Base-by-base conservation (phyloP, 495 filamentous ascomycete genomes). In the Aspergillus mulundensis region DNA sequence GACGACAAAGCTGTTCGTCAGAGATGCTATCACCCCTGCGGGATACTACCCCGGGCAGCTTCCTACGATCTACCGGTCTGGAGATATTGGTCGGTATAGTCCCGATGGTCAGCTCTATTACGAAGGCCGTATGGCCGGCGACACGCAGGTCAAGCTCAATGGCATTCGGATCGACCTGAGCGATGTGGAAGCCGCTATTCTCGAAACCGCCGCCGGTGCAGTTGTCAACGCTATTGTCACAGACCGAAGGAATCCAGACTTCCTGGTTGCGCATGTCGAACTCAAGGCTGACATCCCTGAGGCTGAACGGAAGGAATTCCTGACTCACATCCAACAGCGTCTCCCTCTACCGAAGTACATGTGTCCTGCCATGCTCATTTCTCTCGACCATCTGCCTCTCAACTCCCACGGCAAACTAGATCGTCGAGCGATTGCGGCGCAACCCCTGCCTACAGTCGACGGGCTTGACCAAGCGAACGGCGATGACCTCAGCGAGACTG, bases 91-190 rank as follows among this genome's bases (percentile, higher is more conserved):
- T 0, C 14, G 47, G 0, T 28, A 28, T 28, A 28, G 25, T 28
- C 25, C 25, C 25, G 8, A 28, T 28, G 25, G 25, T 8, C 25
- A 28, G 25, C 25, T 28, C 25, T 28, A 28, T 8, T 28, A 28
- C 25, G 25, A 28, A 8, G 25, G 25, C 25, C 25, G 25, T 8
- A 28, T 73, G 1, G 68, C 56, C 5, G 72, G 70, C 14, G 72
- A 76, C 51, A 72, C 66, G 0, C 73, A 78, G 51, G 59, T 81
- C 43, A 83, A 84, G 54, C 39, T 84, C 0, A 65, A 72, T 2
- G 81, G 81, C 0, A 10, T 78, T 2, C 78, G 81, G 0, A 71
- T 82, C 4, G 79, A 84, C 1, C 63, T 84, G 0, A 25, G 58
- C 3, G 81, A 82, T 0, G 61, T 83, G 5, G 77, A 77, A 47